Conservation (phyloP, 75 land plant genomes). For the Isoetes taiwanensis region DNA sequence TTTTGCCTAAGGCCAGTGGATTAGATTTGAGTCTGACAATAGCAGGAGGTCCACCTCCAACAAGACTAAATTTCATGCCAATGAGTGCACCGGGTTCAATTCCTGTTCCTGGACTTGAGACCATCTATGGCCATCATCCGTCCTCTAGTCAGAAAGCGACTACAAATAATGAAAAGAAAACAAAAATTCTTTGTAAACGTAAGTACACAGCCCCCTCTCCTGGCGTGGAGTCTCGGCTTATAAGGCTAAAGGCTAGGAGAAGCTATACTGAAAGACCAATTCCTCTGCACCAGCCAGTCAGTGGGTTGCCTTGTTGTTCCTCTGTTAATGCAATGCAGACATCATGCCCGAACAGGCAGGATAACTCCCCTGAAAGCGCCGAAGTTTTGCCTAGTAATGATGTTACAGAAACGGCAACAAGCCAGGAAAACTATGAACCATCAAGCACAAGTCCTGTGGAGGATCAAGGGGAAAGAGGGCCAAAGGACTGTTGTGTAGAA, state of each 20-base stretch:
- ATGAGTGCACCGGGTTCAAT: conserved; percentile 20
- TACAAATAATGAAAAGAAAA: too few relatives aligned
- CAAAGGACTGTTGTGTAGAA: conserved; percentile 52
- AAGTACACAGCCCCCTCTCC: too few relatives aligned
- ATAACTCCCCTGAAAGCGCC: conserved; percentile 94
- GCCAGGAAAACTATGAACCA: conserved; percentile 27
- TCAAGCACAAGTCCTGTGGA: too few relatives aligned
- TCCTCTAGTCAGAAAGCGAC: too few relatives aligned
- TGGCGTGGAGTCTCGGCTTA: too few relatives aligned
- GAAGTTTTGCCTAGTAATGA: conserved; percentile 64
- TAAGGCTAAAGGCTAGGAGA: too few relatives aligned
- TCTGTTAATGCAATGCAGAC: conserved; percentile 97
- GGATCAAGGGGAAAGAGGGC: conserved; percentile 39
- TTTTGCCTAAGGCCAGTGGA: conserved; percentile 17
- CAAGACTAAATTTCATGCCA: conserved; percentile 19
- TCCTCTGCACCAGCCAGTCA: conserved; percentile 18
- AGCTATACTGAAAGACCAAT: too few relatives aligned
- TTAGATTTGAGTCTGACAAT: conserved; percentile 65
- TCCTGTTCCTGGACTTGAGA: too few relatives aligned
- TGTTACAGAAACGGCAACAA: conserved; percentile 40
- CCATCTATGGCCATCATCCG: too few relatives aligned
- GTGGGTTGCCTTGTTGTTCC: conserved; percentile 60
- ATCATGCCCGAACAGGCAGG: conserved; percentile 46
- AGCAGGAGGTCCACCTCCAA: conserved; percentile 47
- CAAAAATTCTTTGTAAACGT: too few relatives aligned